Base-by-base conservation (phyloP, 306 rosid species). In the Cotoneaster glaucophyllus region DNA sequence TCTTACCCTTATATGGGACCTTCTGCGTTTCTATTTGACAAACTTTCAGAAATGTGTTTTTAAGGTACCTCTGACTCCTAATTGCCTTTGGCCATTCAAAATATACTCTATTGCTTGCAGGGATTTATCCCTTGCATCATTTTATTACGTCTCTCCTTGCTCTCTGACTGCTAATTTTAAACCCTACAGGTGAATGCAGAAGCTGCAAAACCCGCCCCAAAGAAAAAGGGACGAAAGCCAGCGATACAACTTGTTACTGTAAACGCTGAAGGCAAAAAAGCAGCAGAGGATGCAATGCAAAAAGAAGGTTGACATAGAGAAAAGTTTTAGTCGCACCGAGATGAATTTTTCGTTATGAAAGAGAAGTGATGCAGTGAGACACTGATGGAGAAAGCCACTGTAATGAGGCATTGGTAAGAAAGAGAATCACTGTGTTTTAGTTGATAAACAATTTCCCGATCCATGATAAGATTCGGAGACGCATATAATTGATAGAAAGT, bases 161-260 rank as follows among this genome's bases (percentile, higher is more conserved):
- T 71, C 48, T 62, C 71, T 81, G 81, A 84, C 72, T 34, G 71
- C 52, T 18, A 21, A 0, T 7, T 73, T 7, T 22, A 80, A 78
- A 50, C 17, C 64, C 79, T 77, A 64, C 86, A 90, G 96, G 86
- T n/a, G 32, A 67, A 77, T 18, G 31, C 78, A 80, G 84, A 83
- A 48, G 87, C 54, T 71, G 19, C 48, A 64, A 86, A 78, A 76
- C 81, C 84, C 11, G 87, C 76, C 54, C 82, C 79, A 81, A 90
- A 79, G 66, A 90, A 80, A 83, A 85, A 34, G 45, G 79, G 12
- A 56, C 48, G 69, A 45, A 88, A 83, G 79, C 86, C 91, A 11
- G 79, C 37, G 32, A 86, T 90, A 78, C 82, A 78, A 56, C 57
- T 90, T 57, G 86, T 88, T 54, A 78, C 87, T 56, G 79, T 68